These are phyloP conservation scores for Effrenium voratum DNA, from an alignment of 73 alveolate species.

Conservation along the genomic window DNA sequence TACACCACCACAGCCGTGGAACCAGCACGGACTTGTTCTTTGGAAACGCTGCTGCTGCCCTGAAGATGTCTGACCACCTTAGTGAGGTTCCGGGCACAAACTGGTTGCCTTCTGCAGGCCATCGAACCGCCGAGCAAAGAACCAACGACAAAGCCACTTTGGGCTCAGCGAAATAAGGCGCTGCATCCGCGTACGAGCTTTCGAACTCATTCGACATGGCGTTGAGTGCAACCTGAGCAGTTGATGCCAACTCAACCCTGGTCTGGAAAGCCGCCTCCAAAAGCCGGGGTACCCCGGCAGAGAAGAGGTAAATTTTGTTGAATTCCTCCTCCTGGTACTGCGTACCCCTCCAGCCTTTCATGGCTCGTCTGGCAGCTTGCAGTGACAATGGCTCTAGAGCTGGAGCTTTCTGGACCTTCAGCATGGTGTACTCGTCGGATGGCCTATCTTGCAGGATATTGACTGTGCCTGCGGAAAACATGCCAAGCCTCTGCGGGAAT, in stretches of 20 bases:
- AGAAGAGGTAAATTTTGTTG: too few species aligned
- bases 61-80: slow-evolving; percentile 22
- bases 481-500: slow-evolving; percentile 45
- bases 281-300: slow-evolving; percentile 67
- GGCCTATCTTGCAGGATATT: slow-evolving; percentile 19
- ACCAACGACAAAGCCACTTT: slow-evolving; percentile 33
- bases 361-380: slow-evolving; percentile 35
- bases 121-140: slow-evolving; percentile 64
- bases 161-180: slow-evolving; percentile 37
- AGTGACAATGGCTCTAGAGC: slow-evolving; percentile 54
- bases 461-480: slow-evolving; percentile 45
- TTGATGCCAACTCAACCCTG: slow-evolving; percentile 24
- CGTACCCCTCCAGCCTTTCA: slow-evolving; percentile 47
- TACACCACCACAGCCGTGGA: slow-evolving; percentile 53
- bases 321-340: slow-evolving; percentile 48
- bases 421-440: slow-evolving; percentile 40
- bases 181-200: slow-evolving; percentile 37
- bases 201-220: slow-evolving; percentile 40
- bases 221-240: slow-evolving; percentile 25
- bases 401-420: neutral
- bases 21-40: slow-evolving; percentile 6
- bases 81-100: neutral
- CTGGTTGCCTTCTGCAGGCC: slow-evolving; percentile 6
- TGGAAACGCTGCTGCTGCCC: slow-evolving; percentile 39
- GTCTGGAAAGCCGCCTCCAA: slow-evolving; percentile 35